Conservation (phyloP, 2,329 filamentous ascomycete species). For the Lizonia empirigonia region DNA sequence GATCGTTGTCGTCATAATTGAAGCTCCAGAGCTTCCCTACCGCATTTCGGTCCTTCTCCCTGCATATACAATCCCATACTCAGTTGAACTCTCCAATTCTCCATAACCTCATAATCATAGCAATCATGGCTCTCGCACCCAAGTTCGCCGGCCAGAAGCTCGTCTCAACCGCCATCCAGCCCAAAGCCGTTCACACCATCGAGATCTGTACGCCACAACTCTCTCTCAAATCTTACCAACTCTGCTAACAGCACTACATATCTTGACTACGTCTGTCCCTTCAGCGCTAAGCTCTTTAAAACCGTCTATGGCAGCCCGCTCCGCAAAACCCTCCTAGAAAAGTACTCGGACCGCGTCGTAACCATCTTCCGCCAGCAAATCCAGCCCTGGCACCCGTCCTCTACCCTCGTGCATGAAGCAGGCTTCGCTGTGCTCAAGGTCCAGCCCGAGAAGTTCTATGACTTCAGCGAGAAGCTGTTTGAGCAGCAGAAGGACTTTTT, state of each 20-base stretch:
- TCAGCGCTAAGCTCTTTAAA: slow-evolving; percentile 74
- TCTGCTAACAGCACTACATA: slow-evolving; percentile 50
- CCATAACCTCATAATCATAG: background rate
- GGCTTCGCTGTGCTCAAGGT: slow-evolving; percentile 78
- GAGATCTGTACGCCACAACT: slow-evolving; percentile 55
- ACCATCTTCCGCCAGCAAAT: slow-evolving; percentile 90
- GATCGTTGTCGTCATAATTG: slow-evolving; percentile 26
- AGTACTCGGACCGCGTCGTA: slow-evolving; percentile 66
- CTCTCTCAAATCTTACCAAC: background rate
- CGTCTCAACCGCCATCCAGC: slow-evolving; percentile 49
- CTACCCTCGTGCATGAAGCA: slow-evolving; percentile 73
- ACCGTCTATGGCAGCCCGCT: slow-evolving; percentile 70
- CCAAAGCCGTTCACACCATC: slow-evolving; percentile 58
- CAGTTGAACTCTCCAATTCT: background rate
- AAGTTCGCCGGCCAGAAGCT: slow-evolving; percentile 78
- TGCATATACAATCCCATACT: background rate
- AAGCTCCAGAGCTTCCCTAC: slow-evolving; percentile 14
- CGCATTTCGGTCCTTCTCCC: background rate
- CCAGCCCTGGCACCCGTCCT: slow-evolving; percentile 93
- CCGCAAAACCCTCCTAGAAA: slow-evolving; percentile 68
- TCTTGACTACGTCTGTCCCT: slow-evolving; percentile 91
- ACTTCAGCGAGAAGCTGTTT: slow-evolving; percentile 74
- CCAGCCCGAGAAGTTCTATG: slow-evolving; percentile 76
- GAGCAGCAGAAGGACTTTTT: slow-evolving; percentile 77
- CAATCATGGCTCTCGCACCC: slow-evolving; percentile 73